Base-by-base conservation (phyloP, 805 yeast genomes). In the Metschnikowia dekortorum region DNA sequence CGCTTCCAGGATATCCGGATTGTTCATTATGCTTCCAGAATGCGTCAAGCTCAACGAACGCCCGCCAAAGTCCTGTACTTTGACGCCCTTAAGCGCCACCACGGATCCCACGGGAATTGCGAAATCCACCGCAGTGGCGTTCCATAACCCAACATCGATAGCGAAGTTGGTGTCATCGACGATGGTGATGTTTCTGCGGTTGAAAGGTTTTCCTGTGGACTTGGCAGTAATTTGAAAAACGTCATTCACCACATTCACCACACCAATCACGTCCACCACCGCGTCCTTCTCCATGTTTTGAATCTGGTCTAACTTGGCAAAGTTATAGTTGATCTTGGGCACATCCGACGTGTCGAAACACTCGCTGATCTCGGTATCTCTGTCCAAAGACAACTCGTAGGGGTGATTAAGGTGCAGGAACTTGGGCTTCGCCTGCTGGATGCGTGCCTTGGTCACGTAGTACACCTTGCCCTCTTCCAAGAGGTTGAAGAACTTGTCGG, bases 1-100 rank as follows among this genome's bases (percentile, higher is more conserved):
- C 4, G 97, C 92, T 65, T 89, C 97, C 16, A 88, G 84, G 22
- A 87, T 79, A 63, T 91, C 97, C 2, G 99, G 99, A 61, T 89
- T 88, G 10, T 87, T 78, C 35, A 83, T 67, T 55, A 94, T 70
- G 1, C 87, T 79, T 18, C 96, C 90, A 9, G 88, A 78, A 53
- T 85, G 89, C 26, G 91, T 83, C 66, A 90, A 78, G 1, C 96
- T 85, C 57, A 94, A 74, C 11, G 88, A 79, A 63, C 92, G 83
- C 28, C 97, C 97, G 52, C 85, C 84, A 66, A 89, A 94, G 64
- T 91, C 97, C 50, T 85, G 83, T 33, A 92, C 87, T 63, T 88
- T 85, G 44, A 87, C 92, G 51, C 96, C 96, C 71, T 92, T 92
- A 60, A 91, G 76, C 1, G 97, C 98, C 38, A 94, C 74, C n/a